Evolutionary conservation across 176 grass and related monocot species (phyloP).

Genomic region (Tillandsia leiboldiana): DNA sequence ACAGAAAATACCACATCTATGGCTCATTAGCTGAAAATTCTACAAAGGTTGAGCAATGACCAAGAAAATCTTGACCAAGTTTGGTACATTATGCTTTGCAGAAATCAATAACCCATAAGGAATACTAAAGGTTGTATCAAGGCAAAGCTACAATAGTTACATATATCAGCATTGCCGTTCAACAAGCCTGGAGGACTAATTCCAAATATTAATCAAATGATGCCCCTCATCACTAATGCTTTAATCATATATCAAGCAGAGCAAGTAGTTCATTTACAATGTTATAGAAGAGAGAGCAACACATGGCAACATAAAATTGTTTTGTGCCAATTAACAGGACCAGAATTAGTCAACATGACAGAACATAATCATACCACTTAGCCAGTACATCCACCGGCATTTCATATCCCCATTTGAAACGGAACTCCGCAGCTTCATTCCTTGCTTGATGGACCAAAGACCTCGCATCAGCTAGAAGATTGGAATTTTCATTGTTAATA

Average conservation of each 20-base stretch:
- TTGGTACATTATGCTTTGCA: not conserved
- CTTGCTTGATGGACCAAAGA: slow-evolving; percentile 96
- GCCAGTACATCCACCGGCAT: slow-evolving; percentile 94
- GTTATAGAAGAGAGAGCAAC: not conserved
- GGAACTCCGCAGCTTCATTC: slow-evolving; percentile 95
- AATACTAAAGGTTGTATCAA: not conserved
- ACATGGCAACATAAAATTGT: not conserved
- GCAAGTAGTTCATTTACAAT: too few relatives aligned
- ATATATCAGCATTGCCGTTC: too few relatives aligned
- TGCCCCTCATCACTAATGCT: too few relatives aligned
- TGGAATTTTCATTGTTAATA: not conserved
- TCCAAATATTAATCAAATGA: too few relatives aligned
- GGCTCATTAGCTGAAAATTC: not conserved
- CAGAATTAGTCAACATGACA: not conserved
- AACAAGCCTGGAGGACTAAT: too few relatives aligned
- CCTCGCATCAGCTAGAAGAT: slow-evolving; percentile 77
- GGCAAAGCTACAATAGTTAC: too few relatives aligned
- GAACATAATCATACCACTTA: slow-evolving; percentile 48
- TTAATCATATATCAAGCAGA: too few relatives aligned
- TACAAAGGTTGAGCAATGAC: too few relatives aligned
- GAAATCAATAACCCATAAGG: not conserved
- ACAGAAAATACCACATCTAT: too few relatives aligned
- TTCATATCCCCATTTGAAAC: slow-evolving; percentile 99
- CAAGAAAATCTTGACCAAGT: not conserved
- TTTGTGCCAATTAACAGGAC: not conserved